Evolutionary conservation across 192 early-diverging fungal genomes (phyloP), one percentile per base, ranked within the genome.

Genomic region (Backusella mclennaniae): DNA sequence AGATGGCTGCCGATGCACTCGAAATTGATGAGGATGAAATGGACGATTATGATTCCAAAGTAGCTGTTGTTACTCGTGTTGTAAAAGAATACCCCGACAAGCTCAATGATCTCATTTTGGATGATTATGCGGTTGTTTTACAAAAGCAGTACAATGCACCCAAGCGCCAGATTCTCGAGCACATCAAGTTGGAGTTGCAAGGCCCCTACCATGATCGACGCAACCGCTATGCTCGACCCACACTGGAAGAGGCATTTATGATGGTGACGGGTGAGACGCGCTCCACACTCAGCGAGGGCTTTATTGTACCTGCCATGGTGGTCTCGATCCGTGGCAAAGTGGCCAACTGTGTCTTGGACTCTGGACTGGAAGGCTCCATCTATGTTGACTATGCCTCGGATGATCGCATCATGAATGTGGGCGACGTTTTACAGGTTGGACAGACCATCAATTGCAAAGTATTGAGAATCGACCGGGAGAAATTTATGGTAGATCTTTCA

Each of bases 1-100:
- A 99, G 84, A 98, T 98, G 96, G 96, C 95, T 14, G 91, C 94
- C 5, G 97, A 97, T 79, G 96, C 97, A 0, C 83, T 98, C 63
- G 98, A 98, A 79, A 90, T 96, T 69, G 93, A 93, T 67, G 92
- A 92, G 26, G 93, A 94, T 49, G 93, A 83, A 23, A 81, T 90
- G 63, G 89, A 91, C 1, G 90, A 92, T n/a, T 89, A 87, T 36
- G 85, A 88, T n/a, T 87, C 89, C 42, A 87, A 93, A 66, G 86
- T 89, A 19, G 95, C 93, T 3, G 93, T 94, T 71, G 95, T 98
- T 7, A 82, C 85, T 12, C 93, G 96, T 73, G 84, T 96, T 66
- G 90, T 98, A 83, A 90, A 89, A 69, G 82, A 84, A 26, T 90
- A 93, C 52, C 90, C 89, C 7, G 92, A 94, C 29, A 89, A 92